Conservation (phyloP, 139 green algal genomes). For the Bryopsis sp. region DNA sequence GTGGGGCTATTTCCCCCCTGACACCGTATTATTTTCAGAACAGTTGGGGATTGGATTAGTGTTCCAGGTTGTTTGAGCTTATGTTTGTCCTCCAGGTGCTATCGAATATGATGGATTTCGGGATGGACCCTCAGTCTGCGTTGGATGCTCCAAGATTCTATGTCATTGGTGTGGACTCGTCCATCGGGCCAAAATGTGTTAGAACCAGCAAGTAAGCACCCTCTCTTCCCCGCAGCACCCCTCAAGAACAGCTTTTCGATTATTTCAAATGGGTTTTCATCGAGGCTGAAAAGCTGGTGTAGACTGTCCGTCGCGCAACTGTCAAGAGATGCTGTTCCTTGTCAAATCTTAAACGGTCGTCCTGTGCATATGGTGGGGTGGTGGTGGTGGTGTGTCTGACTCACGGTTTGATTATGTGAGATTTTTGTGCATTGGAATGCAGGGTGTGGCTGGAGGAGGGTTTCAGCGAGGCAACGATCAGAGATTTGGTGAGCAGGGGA, state of each 20-base stretch:
- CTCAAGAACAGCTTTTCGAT: background rate
- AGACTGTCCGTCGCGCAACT: too few relatives aligned
- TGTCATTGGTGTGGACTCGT: conserved; percentile 38
- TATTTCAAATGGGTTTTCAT: too few relatives aligned
- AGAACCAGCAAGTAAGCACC: conserved; percentile 21
- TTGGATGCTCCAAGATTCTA: conserved; percentile 56
- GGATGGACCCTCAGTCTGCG: conserved; percentile 54
- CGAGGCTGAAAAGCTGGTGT: too few relatives aligned
- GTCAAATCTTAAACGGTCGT: too few relatives aligned
- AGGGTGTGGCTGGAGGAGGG: conserved; percentile 34
- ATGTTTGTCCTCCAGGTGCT: conserved; percentile 31
- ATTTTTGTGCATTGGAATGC: background rate
- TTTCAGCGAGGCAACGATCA: conserved; percentile 17
- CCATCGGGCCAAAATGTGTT: conserved; percentile 27
- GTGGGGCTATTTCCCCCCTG: too few relatives aligned
- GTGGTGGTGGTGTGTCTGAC: too few relatives aligned
- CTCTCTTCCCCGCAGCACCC: background rate
- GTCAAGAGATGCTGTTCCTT: too few relatives aligned
- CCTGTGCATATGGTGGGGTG: too few relatives aligned
- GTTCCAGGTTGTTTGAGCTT: conserved; percentile 9
- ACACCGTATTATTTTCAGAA: too few relatives aligned
- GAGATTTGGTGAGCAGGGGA: conserved; percentile 26
- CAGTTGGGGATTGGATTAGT: too few relatives aligned
- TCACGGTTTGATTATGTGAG: too few relatives aligned
- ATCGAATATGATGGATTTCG: conserved; percentile 52